Evolutionary conservation across 805 yeast genomes (phyloP), one percentile per base, ranked within the genome.

Genomic region (Pichia kluyveri): DNA sequence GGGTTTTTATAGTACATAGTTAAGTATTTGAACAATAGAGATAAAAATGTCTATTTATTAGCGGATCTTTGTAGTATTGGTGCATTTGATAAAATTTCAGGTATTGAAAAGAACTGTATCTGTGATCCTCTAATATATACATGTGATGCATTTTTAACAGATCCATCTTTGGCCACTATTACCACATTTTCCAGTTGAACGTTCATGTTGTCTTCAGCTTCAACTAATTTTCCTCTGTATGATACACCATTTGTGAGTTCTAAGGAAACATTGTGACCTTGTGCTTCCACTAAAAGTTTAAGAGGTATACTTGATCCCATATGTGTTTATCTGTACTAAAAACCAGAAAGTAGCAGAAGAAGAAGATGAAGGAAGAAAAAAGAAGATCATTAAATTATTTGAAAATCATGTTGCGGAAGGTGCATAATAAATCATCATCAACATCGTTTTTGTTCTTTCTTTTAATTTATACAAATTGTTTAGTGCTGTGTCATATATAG

Each of bases 201-300:
- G 62, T 91, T 91, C 98, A 91, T 93, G 64, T 84, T 90, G 59
- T 91, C 98, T 67, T 91, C 96, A 42, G 73, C 82, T 59, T 85
- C 96, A 4, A 83, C 62, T 42, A 91, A 73, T 61, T 84, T 88
- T 2, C 99, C 99, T 37, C 95, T 73, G 61, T 91, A 91, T 0
- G 85, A 78, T 53, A 85, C 90, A 2, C 98, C 98, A 0, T 89
- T 80, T 27, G 78, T 77, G 45, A 91, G 76, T 63, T 91, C 99
- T 17, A 91, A 63, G 1, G 95, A 79, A 9, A 91, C 81, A 4
- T 80, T 69, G 61, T 91, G 98, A 43, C 97, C 96, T 71, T 83
- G 53, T 12, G 57, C 51, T 49, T 55, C 99, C 60, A 80, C 85
- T 44, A 91, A 72, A 27, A 91, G 81, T 65, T 88, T 83, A 18